Percentiles rank a stretch among this genome's conserved stretches.
Evolutionary conservation across 2,329 filamentous ascomycete species (phyloP).

Genomic region (Corynespora cassiicola): DNA sequence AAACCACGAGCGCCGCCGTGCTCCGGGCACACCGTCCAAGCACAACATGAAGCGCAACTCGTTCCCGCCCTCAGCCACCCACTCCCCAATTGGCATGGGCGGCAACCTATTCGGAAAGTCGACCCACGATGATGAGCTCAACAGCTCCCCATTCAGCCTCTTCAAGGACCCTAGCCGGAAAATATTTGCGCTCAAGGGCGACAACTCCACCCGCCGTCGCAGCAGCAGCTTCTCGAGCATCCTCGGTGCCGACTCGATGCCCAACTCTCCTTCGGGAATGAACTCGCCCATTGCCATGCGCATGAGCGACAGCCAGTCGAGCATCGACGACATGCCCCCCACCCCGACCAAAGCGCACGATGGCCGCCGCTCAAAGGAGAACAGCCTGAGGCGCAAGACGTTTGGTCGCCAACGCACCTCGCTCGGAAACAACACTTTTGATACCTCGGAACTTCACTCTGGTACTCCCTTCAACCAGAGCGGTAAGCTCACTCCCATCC

Average conservation of each 20-base stretch:
- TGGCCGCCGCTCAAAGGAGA: slow-evolving; percentile 57
- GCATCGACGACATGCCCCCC: slow-evolving; percentile 81
- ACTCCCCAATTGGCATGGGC: slow-evolving; percentile 50
- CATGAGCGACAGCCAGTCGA: slow-evolving; percentile 61
- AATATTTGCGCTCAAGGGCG: too few relatives aligned
- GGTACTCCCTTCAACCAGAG: too few relatives aligned
- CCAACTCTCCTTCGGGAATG: too few relatives aligned
- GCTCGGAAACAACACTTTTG: slow-evolving; percentile 55
- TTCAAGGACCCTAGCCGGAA: too few relatives aligned
- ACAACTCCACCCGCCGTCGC: slow-evolving; percentile 58
- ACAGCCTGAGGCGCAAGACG: slow-evolving; percentile 58
- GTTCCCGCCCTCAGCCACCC: slow-evolving; percentile 68
- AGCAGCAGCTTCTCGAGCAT: slow-evolving; percentile 79
- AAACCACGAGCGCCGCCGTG: too few relatives aligned
- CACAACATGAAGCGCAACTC: slow-evolving; percentile 85
- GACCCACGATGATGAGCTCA: too few relatives aligned
- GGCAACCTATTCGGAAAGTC: slow-evolving; percentile 67
- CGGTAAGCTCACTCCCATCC: slow-evolving; percentile 48
- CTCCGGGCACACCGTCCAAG: slow-evolving; percentile 97
- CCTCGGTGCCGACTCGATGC: slow-evolving; percentile 73
- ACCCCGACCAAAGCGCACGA: slow-evolving; percentile 82
- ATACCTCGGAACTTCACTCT: slow-evolving; percentile 46
- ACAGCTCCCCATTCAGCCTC: slow-evolving; percentile 81
- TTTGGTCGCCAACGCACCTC: slow-evolving; percentile 54
- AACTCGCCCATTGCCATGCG: slow-evolving; percentile 63